Evolutionary conservation across 2,329 filamentous ascomycete species (phyloP).

Genomic region (Fusarium palustre): DNA sequence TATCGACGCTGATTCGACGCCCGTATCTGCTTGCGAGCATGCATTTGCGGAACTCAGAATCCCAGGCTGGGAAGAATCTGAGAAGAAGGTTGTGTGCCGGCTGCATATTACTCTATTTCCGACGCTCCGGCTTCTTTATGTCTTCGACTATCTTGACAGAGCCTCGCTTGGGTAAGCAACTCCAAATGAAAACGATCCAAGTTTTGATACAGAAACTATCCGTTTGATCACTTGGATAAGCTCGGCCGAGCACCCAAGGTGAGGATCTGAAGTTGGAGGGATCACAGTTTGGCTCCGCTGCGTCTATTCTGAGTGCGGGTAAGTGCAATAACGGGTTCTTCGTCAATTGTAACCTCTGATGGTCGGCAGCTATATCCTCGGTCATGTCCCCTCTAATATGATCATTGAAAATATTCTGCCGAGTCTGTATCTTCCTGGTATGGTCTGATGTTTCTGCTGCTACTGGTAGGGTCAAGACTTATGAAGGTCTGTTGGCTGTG

Average conservation of each 20-base stretch:
- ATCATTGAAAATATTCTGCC: neutral
- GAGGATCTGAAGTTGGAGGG: neutral
- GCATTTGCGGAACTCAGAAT: neutral
- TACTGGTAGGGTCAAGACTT: neutral
- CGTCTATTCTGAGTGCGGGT: neutral
- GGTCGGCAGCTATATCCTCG: neutral
- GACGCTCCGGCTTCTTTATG: neutral
- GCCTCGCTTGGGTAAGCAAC: neutral
- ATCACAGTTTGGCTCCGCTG: neutral
- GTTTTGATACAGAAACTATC: neutral
- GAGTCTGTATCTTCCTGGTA: neutral
- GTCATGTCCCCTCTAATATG: neutral
- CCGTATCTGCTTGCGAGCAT: neutral
- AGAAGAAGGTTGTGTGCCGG: neutral
- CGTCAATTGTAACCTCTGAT: neutral
- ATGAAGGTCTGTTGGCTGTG: neutral
- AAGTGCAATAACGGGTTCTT: neutral
- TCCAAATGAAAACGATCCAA: accelerated
- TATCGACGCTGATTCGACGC: neutral
- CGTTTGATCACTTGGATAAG: neutral
- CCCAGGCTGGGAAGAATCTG: neutral
- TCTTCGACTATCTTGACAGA: neutral
- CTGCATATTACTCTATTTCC: neutral
- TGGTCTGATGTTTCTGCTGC: neutral
- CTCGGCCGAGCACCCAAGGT: neutral